Evolutionary conservation across 306 rosid species (phyloP), one percentile per base, ranked within the genome.

Genomic region (Cyamopsis tetragonoloba): DNA sequence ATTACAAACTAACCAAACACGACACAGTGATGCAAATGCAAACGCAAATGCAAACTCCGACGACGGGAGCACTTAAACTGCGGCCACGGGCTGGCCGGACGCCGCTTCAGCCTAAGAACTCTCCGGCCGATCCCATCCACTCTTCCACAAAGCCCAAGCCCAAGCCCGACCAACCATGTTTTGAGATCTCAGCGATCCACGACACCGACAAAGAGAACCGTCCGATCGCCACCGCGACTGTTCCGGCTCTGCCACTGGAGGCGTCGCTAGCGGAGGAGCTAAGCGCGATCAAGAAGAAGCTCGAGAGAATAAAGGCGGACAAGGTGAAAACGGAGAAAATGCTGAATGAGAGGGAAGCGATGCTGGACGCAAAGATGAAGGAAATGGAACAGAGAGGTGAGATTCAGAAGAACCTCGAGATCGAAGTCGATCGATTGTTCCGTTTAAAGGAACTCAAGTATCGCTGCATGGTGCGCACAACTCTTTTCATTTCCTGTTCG

Each of bases 251-350:
- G 15, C 42, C 79, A 0, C 61, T 83, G 27, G 97, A 88, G 19
- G 34, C 79, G 5, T 89, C 97, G 8, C 87, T 93, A 20, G 98
- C 86, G 22, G 98, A 93, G 81, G 97, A 93, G 68, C 87, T 93
- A 14, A 79, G 64, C 66, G 83, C 97, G 24, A 78, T 86, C 43
- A 81, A 81, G 92, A 88, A 81, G 86, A 87, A 76, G 77, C 75
- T 86, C 3, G 99, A 90, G 75, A 77, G 86, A 43, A 37, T 86
- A 79, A 88, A 72, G 65, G 10, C 65, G 60, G 97, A 93, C 4
- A 53, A 62, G 8, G 96, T 86, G 59, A 81, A 19, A 1, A 93
- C 99, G 1, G 96, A 86, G 78, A 77, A 76, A 74, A 66, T 61
- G 87, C 64, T 93, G 62, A 71, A 73, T 41, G 99, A 88, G 48